Evolutionary conservation across 2,329 filamentous ascomycete genomes (phyloP), one percentile per base, ranked within the genome.

Genomic region (Beauveria brongniartii): DNA sequence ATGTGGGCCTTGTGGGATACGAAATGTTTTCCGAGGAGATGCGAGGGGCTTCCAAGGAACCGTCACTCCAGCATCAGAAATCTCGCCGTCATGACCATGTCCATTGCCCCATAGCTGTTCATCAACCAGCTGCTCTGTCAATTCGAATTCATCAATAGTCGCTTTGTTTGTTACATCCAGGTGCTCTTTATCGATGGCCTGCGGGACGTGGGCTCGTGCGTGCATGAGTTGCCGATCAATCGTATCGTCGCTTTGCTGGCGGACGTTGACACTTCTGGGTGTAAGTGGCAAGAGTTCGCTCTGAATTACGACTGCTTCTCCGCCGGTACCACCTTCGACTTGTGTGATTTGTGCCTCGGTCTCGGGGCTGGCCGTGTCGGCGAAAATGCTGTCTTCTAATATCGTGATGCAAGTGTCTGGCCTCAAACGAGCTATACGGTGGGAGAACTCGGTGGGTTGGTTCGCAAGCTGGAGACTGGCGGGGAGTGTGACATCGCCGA

Each of bases 1-100:
- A 61, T 85, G 78, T 3, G 82, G 81, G 1, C 82, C 82, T 41
- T 74, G 73, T 2, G 83, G 83, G 46, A 86, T 82, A 0, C 60
- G 60, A 6, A 65, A 63, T 18, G 63, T 65, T 63, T 75, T 76
- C 44, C 63, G 69, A 2, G 73, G 70, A 4, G 73, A 74, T 6
- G 63, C 46, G 7, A 73, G 63, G 1, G 64, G 64, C 18, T 63
- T 68, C 64, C 16, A 50, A 6, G 26, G 16, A 3, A 41, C 14
- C 16, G 12, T 16, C 43, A n/a, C 16, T 8, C 14, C 18, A 37
- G 8, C 20, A 40, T 28, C 43, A 8, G 37, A 9, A 12, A 28
- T n/a, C 3, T 26, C 57, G 20, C 14, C 26, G 14, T 44, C 50
- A 22, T 16, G 18, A 6, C 28, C 10, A 7, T 3, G 14, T 3